Conservation (phyloP, 768 basidiomycete genomes). For the Mycena alexandri region DNA sequence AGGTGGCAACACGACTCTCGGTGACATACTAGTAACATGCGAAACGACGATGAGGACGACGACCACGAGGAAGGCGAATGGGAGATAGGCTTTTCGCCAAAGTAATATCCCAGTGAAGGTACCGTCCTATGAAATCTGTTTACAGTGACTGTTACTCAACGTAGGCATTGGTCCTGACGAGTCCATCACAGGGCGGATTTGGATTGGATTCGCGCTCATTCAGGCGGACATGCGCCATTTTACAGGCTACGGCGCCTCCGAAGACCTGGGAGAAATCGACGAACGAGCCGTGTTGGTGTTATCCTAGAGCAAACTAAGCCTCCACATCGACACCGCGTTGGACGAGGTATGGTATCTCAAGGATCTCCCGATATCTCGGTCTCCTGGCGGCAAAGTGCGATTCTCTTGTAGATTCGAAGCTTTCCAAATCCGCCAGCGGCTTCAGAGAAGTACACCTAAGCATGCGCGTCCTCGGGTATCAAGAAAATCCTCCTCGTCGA, state of each 20-base stretch:
- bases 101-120: too few relatives aligned
- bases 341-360: slow-evolving; percentile 30
- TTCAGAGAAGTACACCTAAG: slow-evolving; percentile 9
- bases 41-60: slow-evolving; percentile 11
- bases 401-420: slow-evolving; percentile 5
- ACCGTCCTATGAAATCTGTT: too few relatives aligned
- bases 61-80: slow-evolving; percentile 5
- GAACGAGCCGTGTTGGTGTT: too few relatives aligned
- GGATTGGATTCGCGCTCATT: too few relatives aligned
- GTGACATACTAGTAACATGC: slow-evolving; percentile 27
- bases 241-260: too few relatives aligned
- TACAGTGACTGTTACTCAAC: too few relatives aligned
- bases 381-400: neutral
- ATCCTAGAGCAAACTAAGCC: too few relatives aligned
- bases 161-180: too few relatives aligned
- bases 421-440: slow-evolving; percentile 16
- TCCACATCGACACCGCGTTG: slow-evolving; percentile 29
- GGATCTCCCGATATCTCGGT: slow-evolving; percentile 9
- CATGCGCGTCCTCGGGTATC: slow-evolving; percentile 49
- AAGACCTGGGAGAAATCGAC: too few relatives aligned
- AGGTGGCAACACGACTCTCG: neutral
- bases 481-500: slow-evolving; percentile 59
- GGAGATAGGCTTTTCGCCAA: too few relatives aligned
- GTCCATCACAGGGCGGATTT: too few relatives aligned
- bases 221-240: too few relatives aligned